A percentile compares a stretch with the other conserved stretches of the same genome.
Conservation (phyloP, 208 protist genomes). For the Trypanosoma cruzi region DNA sequence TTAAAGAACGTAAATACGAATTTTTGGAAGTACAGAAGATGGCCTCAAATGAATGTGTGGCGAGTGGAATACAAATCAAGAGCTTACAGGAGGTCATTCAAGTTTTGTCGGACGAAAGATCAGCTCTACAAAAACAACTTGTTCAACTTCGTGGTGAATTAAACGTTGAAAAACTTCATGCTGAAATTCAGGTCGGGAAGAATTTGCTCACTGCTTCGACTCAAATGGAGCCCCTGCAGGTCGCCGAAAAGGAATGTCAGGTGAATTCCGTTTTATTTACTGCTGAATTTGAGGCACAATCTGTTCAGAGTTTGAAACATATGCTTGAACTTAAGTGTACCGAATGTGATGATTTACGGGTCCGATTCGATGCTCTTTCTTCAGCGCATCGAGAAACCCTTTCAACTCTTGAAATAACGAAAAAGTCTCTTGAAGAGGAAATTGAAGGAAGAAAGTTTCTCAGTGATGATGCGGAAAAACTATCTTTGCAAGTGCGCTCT, state of each 20-base stretch:
- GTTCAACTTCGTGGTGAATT: constrained; percentile 1
- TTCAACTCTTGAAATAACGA: constrained; percentile 41
- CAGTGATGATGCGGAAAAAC: constrained; percentile 55
- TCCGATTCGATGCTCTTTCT: constrained; percentile 51
- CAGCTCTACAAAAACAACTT: constrained; percentile 28
- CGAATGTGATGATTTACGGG: constrained; percentile 67
- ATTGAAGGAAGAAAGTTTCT: constrained; percentile 37
- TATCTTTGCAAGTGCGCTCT: constrained; percentile 65
- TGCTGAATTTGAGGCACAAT: constrained; percentile 30
- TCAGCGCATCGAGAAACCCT: constrained; percentile 50
- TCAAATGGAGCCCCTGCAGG: constrained; percentile 11
- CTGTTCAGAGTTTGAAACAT: constrained; percentile 41
- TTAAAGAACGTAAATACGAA: constrained; percentile 49
- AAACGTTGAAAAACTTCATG: constrained; percentile 17
- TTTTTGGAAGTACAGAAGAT: constrained; percentile 33
- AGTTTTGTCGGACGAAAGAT: constrained; percentile 29
- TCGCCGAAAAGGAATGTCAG: constrained; percentile 40
- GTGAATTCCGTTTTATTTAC: constrained; percentile 28
- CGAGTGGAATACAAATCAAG: constrained; percentile 25
- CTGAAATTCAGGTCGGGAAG: constrained; percentile 29
- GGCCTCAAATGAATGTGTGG: constrained; percentile 26
- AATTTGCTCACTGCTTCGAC: constrained; percentile 7
- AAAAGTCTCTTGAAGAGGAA: constrained; percentile 49
- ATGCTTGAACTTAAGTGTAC: constrained; percentile 66
- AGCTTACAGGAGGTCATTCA: constrained; percentile 35